These are phyloP conservation scores for Mortierella sp. DNA, from an alignment of 371 early-diverging fungal genomes.

Conservation along the genomic window DNA sequence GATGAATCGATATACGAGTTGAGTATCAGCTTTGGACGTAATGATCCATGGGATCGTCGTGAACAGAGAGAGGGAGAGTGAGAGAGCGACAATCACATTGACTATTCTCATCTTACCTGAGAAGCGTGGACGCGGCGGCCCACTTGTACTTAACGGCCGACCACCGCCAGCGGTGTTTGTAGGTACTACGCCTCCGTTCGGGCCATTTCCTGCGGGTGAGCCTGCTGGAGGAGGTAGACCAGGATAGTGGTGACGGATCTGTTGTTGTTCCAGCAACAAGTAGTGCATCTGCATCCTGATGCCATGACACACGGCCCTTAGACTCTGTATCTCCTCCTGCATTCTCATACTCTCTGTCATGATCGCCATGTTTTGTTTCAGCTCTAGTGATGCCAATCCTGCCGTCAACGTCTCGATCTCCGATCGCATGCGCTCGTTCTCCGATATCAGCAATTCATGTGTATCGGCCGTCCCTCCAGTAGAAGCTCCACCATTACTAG, in stretches of 20 bases:
- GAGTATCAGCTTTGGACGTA: too few species aligned
- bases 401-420: constrained; percentile 71
- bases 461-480: constrained; percentile 17
- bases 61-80: constrained; percentile 2
- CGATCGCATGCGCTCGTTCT: constrained; percentile 63
- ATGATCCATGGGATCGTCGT: too few species aligned
- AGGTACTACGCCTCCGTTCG: constrained; percentile 9
- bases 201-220: constrained; percentile 20
- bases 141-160: constrained; percentile 26
- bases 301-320: constrained; percentile 72
- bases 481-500: constrained; percentile 8
- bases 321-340: constrained; percentile 76
- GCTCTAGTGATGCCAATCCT: constrained; percentile 67
- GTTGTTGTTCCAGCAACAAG: constrained; percentile 63
- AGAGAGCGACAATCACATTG: background rate
- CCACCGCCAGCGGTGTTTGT: constrained; percentile 15
- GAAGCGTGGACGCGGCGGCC: constrained; percentile 33
- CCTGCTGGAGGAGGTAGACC: constrained; percentile 34
- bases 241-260: constrained; percentile 25
- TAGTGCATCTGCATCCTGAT: constrained; percentile 78
- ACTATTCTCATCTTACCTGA: constrained; percentile 20
- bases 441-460: constrained; percentile 58
- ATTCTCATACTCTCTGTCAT: constrained; percentile 74
- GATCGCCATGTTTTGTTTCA: constrained; percentile 76
- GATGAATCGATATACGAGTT: too few species aligned